Percentiles rank a stretch among this genome's conserved stretches.
phyloP scores from a whole-genome alignment of 2,329 filamentous ascomycete genomes.

The Epichloe amarillans region DNA sequence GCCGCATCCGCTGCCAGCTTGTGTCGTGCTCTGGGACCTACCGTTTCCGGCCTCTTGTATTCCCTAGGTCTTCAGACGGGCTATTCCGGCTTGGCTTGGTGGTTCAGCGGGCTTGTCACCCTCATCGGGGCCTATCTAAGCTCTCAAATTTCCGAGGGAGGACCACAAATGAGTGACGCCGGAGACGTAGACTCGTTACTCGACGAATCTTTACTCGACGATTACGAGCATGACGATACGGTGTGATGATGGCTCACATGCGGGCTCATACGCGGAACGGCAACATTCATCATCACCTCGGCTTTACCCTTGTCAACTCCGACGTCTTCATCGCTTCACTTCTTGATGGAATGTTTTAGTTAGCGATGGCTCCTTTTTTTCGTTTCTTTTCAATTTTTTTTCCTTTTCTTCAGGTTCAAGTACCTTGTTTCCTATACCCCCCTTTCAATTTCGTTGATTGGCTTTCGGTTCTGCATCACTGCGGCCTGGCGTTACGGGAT shows the following conservation, averaged over 20 bases:
- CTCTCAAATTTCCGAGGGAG: slow-evolving; percentile 58
- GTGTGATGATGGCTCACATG: slow-evolving; percentile 13
- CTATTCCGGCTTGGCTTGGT: slow-evolving; percentile 86
- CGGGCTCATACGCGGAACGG: not conserved
- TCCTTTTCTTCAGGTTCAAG: not conserved
- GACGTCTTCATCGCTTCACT: not conserved
- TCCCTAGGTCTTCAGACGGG: slow-evolving; percentile 65
- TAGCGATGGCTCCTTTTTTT: not conserved
- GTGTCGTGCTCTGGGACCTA: slow-evolving; percentile 78
- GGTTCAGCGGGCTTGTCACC: slow-evolving; percentile 70
- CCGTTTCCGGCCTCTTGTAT: slow-evolving; percentile 75
- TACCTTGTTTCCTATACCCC: not conserved
- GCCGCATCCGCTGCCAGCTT: slow-evolving; percentile 85
- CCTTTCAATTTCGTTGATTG: not conserved
- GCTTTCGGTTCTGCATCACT: not conserved
- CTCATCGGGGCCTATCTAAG: slow-evolving; percentile 62
- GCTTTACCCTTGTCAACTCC: slow-evolving; percentile 3
- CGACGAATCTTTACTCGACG: slow-evolving; percentile 16
- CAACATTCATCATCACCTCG: not conserved
- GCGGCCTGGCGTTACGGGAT: not conserved
- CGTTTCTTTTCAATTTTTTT: not conserved
- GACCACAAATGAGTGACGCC: slow-evolving; percentile 26
- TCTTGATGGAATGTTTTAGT: not conserved
- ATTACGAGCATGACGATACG: slow-evolving; percentile 18
- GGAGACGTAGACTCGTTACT: slow-evolving; percentile 27